Evolutionary conservation across 768 basidiomycete species (phyloP).

Genomic region (Amanita brunnescens): DNA sequence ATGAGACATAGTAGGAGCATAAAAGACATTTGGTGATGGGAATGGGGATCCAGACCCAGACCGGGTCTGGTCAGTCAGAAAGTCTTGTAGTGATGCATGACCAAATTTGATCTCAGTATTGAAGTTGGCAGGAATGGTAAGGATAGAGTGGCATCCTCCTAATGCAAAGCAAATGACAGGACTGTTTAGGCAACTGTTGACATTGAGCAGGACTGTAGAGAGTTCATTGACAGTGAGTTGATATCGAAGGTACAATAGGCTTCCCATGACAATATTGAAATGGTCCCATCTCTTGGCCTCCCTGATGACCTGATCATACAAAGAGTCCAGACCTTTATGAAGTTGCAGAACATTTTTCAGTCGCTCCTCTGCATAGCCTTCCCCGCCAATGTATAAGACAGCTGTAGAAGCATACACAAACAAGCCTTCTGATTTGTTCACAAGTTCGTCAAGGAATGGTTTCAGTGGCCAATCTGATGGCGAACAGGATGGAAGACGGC

Average conservation of each 20-base stretch:
- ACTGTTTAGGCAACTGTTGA: too few species aligned
- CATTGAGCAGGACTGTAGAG: not conserved
- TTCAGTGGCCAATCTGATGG: too few species aligned
- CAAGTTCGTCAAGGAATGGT: too few species aligned
- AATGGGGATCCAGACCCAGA: too few species aligned
- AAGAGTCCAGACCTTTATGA: conserved; percentile 4
- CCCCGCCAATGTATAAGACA: conserved; percentile 1
- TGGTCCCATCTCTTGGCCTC: too few species aligned
- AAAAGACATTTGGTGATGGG: conserved; percentile 1
- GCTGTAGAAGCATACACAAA: conserved; percentile 4
- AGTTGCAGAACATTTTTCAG: conserved; percentile 1
- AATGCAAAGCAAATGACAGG: too few species aligned
- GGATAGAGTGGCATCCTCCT: too few species aligned
- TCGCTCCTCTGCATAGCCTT: not conserved
- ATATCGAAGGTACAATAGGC: conserved; percentile 5
- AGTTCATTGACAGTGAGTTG: not conserved
- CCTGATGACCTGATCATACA: conserved; percentile 6
- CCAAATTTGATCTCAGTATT: not conserved
- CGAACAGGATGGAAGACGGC: too few species aligned
- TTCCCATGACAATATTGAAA: conserved; percentile 5
- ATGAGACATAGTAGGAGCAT: conserved; percentile 2
- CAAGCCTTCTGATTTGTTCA: too few species aligned
- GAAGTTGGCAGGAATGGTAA: not conserved
- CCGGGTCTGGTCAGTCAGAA: conserved; percentile 2
- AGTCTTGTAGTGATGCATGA: too few species aligned